Evolutionary conservation across 139 green algal species (phyloP), one percentile per base, ranked within the genome.

Genomic region (Medakamo hakoo): DNA sequence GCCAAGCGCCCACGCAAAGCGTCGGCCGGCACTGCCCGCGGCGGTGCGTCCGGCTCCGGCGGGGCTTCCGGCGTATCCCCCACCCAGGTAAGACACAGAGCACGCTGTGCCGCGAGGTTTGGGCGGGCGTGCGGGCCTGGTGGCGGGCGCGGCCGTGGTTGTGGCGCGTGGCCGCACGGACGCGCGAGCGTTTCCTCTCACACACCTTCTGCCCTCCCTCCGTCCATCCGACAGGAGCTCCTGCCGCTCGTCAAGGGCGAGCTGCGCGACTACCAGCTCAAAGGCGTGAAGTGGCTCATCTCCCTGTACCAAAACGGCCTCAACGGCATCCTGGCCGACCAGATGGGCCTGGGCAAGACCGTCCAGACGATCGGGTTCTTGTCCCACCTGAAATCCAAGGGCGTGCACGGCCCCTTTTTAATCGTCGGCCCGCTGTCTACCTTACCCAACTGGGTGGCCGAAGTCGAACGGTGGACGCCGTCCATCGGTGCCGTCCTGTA

Each of bases 261-360:
- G 27, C 68, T 93, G 68, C 81, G 88, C 2, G 79, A 88, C 57
- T 95, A 95, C 71, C 90, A 96, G 79, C 73, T 97, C 30, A 85
- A 84, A 60, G 90, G 90, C 3, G 81, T 97, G 21, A 82, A 76
- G 30, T 97, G 90, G 90, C 67, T 96, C 25, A 85, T 92, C 30
- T 89, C 81, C 26, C 78, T 95, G 24, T 94, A 82, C 66, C 72
- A 89, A 59, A 98, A 98, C 69, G 92, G 86, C 29, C 72, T 95
- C 55, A 95, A 94, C 60, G 89, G 89, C 68, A 96, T 96, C 68
- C 73, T 96, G 49, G 89, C 88, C 4, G 89, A 96, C 68, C 86
- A 97, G 72, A 96, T 96, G 91, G 91, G 90, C 22, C 80, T 97
- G 14, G 90, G 90, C 55, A 97, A 97, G 71, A 97, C 90, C 69